Base-by-base conservation (phyloP, 2,329 filamentous ascomycete species). In the Verticillium tricorpus region DNA sequence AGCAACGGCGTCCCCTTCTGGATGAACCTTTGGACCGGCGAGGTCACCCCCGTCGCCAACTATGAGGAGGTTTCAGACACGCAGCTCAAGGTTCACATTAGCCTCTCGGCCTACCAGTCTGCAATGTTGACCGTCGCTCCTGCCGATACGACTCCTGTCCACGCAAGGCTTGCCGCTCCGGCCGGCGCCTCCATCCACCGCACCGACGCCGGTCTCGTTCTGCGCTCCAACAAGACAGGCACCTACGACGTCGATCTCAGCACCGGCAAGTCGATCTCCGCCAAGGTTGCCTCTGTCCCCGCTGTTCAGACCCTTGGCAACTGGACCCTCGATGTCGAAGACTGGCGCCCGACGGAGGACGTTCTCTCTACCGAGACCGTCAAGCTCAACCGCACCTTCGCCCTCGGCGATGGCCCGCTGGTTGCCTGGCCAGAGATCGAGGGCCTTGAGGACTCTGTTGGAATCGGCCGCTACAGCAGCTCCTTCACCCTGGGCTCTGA, bases 391-490 rank as follows among this genome's bases (percentile, higher is more conserved):
- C 59, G n/a, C 39, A 55, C 5, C 32, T 57, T 60, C 39, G 19
- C 59, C 2, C 60, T 66, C 15, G 54, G 60, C 22, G 19, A 50
- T 14, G 45, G 45, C 45, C 58, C 60, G 2, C 62, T 66, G 2
- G 39, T 32, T 5, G 61, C 61, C 15, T 66, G 62, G 65, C 61
- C 64, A 8, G 40, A 58, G 45, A 60, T 61, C 17, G 14, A 19
- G 0, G 60, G 59, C 4, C 57, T 64, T 5, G 61, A 58, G 7
- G 19, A 58, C 22, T 50, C 60, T 17, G 63, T 61, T 17, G 64
- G 64, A 14, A n/a, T 66, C 2, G 62, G 64, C 60, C 61, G 45
- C 12, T 67, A 67, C 56, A 55, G 39, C 1, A 64, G 60, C 3
- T 60, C 57, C 1, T 62, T 64, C 28, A 14, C 34, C 2, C 57